These are phyloP conservation scores for Marsdenia floribunda DNA, from an alignment of 257 asterid species.

Conservation along the genomic window DNA sequence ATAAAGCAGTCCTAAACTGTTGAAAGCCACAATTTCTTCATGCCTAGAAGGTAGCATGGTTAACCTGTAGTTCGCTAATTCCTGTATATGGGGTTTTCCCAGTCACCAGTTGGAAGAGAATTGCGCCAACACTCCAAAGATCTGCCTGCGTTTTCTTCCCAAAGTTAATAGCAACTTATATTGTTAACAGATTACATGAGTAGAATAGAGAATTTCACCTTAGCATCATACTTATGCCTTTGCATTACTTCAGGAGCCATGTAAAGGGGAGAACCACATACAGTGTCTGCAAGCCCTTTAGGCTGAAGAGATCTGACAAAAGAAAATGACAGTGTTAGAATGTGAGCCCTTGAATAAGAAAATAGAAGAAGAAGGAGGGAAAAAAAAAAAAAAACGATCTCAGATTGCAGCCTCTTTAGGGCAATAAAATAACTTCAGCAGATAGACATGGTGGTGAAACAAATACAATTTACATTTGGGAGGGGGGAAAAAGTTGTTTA, in stretches of 20 bases:
- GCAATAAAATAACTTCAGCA: background rate
- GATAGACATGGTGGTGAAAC: background rate
- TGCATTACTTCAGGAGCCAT: constrained; percentile 99
- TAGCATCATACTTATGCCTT: constrained; percentile 78
- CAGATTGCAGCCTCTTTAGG: background rate
- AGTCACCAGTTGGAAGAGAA: constrained; percentile 78
- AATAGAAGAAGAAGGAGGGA: background rate
- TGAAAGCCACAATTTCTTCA: background rate
- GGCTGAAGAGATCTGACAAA: constrained; percentile 65
- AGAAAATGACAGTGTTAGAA: constrained; percentile 15
- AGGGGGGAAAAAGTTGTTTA: too few species aligned
- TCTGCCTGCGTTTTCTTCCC: constrained; percentile 67
- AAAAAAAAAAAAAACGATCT: background rate
- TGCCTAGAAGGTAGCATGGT: constrained; percentile 11
- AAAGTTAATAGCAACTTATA: constrained; percentile 26
- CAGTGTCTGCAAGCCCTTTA: constrained; percentile 75
- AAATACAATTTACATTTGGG: too few species aligned
- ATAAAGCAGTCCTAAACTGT: constrained; percentile 15
- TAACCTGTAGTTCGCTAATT: constrained; percentile 61
- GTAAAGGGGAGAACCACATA: constrained; percentile 92
- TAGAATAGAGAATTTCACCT: constrained; percentile 45
- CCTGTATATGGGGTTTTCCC: constrained; percentile 90
- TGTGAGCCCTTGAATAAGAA: background rate
- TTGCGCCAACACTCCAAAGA: constrained; percentile 95
- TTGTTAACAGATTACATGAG: constrained; percentile 7